phyloP scores from a whole-genome alignment of 805 yeast genomes.

The Wickerhamiella vanderwaltii region DNA sequence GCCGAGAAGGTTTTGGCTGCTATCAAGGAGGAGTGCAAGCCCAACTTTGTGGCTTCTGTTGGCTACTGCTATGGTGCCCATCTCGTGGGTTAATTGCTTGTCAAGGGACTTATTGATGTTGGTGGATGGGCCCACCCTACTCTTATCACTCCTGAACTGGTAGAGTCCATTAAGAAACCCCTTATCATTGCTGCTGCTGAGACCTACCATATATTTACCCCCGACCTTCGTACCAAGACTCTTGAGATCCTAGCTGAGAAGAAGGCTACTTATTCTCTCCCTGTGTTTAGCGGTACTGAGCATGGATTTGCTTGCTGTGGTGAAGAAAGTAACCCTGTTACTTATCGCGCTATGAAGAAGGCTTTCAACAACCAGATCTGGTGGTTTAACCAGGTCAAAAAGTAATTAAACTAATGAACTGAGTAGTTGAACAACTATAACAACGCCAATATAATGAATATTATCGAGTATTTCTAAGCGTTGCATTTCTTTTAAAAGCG shows the following conservation, averaged over 20 bases:
- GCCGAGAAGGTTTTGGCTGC: constrained; percentile 37
- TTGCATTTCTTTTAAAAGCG: no score
- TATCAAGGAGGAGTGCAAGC: constrained; percentile 35
- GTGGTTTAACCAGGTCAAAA: no score
- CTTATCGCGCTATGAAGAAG: constrained; percentile 57
- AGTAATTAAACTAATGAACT: no score
- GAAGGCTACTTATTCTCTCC: constrained; percentile 46
- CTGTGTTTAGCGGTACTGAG: constrained; percentile 46
- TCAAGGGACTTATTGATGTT: constrained; percentile 33
- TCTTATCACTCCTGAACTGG: constrained; percentile 51
- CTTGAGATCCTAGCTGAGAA: constrained; percentile 45
- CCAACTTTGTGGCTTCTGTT: constrained; percentile 34
- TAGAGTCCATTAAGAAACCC: constrained; percentile 49
- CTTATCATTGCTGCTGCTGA: constrained; percentile 66
- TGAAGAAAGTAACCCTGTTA: constrained; percentile 41
- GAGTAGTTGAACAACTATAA: no score
- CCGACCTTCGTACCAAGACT: constrained; percentile 49
- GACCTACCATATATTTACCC: constrained; percentile 48
- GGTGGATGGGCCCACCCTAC: constrained; percentile 84
- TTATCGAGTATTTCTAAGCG: no score
- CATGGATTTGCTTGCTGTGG: constrained; percentile 83
- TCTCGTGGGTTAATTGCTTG: constrained; percentile 29
- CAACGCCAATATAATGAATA: no score
- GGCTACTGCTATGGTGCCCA: constrained; percentile 42
- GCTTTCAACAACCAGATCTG: constrained; percentile 35